These are phyloP conservation scores for Neonectria neomacrospora DNA, from an alignment of 2,329 filamentous ascomycete genomes.

Conservation along the genomic window DNA sequence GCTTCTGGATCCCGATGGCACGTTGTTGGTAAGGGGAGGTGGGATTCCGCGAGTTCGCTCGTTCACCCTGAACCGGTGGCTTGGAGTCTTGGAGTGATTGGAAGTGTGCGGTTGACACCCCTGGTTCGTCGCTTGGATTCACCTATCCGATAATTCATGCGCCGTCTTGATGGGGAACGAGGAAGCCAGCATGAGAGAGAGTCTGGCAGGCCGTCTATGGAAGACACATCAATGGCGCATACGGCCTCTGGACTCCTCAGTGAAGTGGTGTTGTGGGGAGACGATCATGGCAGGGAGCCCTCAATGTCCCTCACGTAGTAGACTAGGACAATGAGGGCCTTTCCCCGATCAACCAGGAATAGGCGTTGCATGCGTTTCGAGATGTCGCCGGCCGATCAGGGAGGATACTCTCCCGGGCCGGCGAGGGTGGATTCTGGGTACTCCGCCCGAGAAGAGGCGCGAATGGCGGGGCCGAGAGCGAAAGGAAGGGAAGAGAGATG, in stretches of 20 bases:
- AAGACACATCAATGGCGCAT: background rate
- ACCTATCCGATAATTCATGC: background rate
- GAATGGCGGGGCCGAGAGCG: conserved; percentile 3
- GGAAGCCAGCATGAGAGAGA: conserved; percentile 2
- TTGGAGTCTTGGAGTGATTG: background rate
- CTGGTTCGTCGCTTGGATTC: background rate
- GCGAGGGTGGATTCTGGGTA: background rate
- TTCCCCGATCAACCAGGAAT: conserved; percentile 7
- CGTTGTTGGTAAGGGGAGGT: conserved; percentile 18
- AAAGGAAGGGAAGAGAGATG: background rate
- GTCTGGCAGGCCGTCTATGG: conserved; percentile 3
- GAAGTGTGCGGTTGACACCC: background rate
- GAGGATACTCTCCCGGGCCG: conserved; percentile 4
- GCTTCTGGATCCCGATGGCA: conserved; percentile 13
- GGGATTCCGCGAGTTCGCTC: background rate
- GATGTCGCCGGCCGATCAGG: conserved; percentile 9
- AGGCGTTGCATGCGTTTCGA: conserved; percentile 1
- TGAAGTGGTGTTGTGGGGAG: conserved; percentile 14
- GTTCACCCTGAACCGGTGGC: background rate
- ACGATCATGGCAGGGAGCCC: conserved; percentile 17
- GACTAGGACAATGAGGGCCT: conserved; percentile 5
- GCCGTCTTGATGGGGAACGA: background rate
- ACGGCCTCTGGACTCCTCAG: background rate
- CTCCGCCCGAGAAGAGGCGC: background rate
- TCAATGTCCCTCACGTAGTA: background rate